These are phyloP conservation scores for Stromatinia cepivora DNA, from an alignment of 2,329 filamentous ascomycete genomes.

Conservation along the genomic window DNA sequence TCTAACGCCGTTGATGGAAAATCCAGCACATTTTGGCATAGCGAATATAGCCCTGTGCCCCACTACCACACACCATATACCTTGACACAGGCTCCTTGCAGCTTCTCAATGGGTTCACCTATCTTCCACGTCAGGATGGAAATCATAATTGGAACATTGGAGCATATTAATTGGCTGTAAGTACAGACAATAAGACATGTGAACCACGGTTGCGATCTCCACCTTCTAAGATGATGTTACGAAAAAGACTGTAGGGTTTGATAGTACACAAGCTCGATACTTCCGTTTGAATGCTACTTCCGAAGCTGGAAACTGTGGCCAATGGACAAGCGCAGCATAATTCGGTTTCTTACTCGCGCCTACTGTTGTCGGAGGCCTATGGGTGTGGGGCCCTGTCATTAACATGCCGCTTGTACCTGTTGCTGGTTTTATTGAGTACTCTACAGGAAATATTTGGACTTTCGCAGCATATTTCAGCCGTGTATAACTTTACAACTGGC, in stretches of 20 bases:
- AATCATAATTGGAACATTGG: conserved; percentile 43
- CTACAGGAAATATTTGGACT: conserved; percentile 27
- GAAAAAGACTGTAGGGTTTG: conserved; percentile 23
- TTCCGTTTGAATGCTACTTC: conserved; percentile 27
- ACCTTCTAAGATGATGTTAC: conserved; percentile 29
- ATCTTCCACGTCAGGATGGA: conserved; percentile 41
- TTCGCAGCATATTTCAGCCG: conserved; percentile 36
- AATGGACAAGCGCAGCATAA: conserved; percentile 27
- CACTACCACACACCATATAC: conserved; percentile 40
- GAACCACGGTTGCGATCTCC: conserved; percentile 36
- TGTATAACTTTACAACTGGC: conserved; percentile 39
- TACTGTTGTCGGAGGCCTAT: conserved; percentile 6
- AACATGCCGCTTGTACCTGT: conserved; percentile 29
- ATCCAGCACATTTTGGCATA: conserved; percentile 41
- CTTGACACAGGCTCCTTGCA: conserved; percentile 41
- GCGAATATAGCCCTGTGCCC: conserved; percentile 33
- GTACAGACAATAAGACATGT: conserved; percentile 41
- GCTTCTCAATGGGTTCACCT: conserved; percentile 40
- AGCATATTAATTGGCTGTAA: conserved; percentile 38
- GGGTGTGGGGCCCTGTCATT: conserved; percentile 31
- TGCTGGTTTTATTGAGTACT: conserved; percentile 26
- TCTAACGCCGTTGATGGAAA: conserved; percentile 41
- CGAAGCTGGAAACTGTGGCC: conserved; percentile 30
- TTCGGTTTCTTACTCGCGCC: conserved; percentile 19
- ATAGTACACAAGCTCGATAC: conserved; percentile 23